Conservation (phyloP, 2,329 filamentous ascomycete species). For the Hyphodiscus sp. region DNA sequence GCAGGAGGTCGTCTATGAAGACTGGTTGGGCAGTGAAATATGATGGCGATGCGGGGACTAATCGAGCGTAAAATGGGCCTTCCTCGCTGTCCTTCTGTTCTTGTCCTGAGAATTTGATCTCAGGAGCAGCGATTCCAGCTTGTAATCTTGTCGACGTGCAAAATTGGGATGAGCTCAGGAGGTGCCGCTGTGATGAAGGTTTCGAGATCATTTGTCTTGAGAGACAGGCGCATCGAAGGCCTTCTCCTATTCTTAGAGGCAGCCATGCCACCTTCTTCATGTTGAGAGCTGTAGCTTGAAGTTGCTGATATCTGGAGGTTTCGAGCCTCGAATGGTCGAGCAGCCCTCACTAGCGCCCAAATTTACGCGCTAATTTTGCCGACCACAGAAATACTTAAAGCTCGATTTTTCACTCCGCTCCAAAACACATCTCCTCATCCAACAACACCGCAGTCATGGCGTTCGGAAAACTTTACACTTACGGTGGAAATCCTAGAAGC, state of each 20-base stretch:
- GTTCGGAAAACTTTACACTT: constrained; percentile 97
- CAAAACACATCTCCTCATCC: not conserved
- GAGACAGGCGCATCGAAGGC: constrained; percentile 19
- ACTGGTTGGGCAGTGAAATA: constrained; percentile 85
- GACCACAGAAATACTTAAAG: not conserved
- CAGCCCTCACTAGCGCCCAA: not conserved
- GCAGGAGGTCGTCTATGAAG: constrained; percentile 80
- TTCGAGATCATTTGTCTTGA: constrained; percentile 9
- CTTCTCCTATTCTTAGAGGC: constrained; percentile 22
- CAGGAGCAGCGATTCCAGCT: constrained; percentile 37
- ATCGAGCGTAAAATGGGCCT: constrained; percentile 50
- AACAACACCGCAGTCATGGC: constrained; percentile 50
- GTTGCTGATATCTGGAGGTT: too few relatives aligned
- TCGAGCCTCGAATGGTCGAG: too few relatives aligned
- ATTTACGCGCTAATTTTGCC: not conserved
- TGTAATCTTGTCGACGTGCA: constrained; percentile 23
- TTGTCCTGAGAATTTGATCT: constrained; percentile 35
- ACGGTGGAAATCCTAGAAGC: constrained; percentile 78
- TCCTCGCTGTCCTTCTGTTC: constrained; percentile 16
- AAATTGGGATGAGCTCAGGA: constrained; percentile 17
- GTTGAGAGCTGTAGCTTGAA: constrained; percentile 8
- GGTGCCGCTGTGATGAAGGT: constrained; percentile 9
- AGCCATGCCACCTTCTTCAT: constrained; percentile 29
- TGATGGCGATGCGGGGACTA: constrained; percentile 80
- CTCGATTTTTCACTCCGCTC: not conserved